Conservation (phyloP, 495 filamentous ascomycete genomes). For the Extremus antarcticus region DNA sequence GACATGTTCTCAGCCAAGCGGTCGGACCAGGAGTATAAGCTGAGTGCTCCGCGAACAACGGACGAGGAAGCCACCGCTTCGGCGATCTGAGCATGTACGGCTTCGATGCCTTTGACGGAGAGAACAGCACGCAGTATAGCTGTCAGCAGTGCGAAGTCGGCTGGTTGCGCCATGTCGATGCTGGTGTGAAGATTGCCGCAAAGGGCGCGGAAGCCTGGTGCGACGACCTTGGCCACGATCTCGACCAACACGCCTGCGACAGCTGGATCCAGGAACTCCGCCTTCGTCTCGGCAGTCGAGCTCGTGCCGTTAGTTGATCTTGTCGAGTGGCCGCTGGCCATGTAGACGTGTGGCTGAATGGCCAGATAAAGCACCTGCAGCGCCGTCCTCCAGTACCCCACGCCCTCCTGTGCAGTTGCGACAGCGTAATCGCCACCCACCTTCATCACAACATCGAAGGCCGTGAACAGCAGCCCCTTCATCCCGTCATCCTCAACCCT, state of each 20-base stretch:
- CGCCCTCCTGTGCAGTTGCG: slow-evolving; percentile 47
- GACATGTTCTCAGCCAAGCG: slow-evolving; percentile 36
- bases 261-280: slow-evolving; percentile 17
- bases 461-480: slow-evolving; percentile 47
- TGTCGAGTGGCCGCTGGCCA: not conserved
- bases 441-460: slow-evolving; percentile 57
- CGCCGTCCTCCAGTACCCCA: slow-evolving; percentile 67
- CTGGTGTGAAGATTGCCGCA: slow-evolving; percentile 58
- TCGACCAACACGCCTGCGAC: slow-evolving; percentile 51
- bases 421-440: slow-evolving; percentile 55
- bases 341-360: slow-evolving; percentile 49
- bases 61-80: slow-evolving; percentile 50
- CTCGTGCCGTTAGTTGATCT: slow-evolving; percentile 19
- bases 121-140: slow-evolving; percentile 75
- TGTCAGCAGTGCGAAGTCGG: slow-evolving; percentile 80
- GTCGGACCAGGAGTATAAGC: slow-evolving; percentile 91
- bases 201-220: slow-evolving; percentile 66
- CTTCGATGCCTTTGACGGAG: slow-evolving; percentile 54
- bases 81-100: slow-evolving; percentile 49
- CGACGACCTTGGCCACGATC: slow-evolving; percentile 66
- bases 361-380: slow-evolving; percentile 77
- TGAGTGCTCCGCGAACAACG: slow-evolving; percentile 67
- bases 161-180: slow-evolving; percentile 31
- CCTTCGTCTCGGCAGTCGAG: not conserved
- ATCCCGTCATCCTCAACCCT: slow-evolving; percentile 50